These are phyloP conservation scores for Termitomyces eurrhizus DNA, from an alignment of 768 basidiomycete species.

Conservation along the genomic window DNA sequence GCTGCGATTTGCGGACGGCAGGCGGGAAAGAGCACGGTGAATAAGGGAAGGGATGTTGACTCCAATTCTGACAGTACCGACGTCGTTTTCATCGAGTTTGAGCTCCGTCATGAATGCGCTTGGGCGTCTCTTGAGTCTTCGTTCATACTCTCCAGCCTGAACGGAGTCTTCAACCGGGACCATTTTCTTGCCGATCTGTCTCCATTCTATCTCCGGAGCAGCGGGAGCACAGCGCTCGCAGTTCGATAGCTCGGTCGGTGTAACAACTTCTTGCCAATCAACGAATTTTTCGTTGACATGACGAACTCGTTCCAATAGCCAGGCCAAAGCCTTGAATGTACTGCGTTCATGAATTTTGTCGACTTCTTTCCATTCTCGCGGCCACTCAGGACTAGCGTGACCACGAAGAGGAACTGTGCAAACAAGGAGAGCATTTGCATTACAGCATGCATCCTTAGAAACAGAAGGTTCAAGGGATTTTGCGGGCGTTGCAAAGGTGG, in stretches of 20 bases:
- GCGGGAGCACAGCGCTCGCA: constrained; percentile 84
- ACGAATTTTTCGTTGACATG: constrained; percentile 63
- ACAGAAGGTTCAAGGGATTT: constrained; percentile 46
- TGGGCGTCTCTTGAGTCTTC: constrained; percentile 81
- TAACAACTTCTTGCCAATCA: constrained; percentile 60
- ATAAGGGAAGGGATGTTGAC: constrained; percentile 84
- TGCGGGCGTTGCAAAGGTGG: constrained; percentile 63
- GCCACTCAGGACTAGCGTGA: constrained; percentile 79
- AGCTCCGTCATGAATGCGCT: constrained; percentile 85
- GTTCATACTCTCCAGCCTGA: constrained; percentile 88
- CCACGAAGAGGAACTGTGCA: constrained; percentile 70
- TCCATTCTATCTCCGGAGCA: constrained; percentile 76
- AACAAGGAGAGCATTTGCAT: constrained; percentile 74
- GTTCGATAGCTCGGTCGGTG: constrained; percentile 40
- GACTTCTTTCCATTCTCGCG: constrained; percentile 72
- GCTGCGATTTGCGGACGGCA: constrained; percentile 56
- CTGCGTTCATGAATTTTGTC: constrained; percentile 84
- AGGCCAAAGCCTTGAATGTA: constrained; percentile 77
- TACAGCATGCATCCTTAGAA: constrained; percentile 60
- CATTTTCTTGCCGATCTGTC: constrained; percentile 53
- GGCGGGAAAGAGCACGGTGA: constrained; percentile 79
- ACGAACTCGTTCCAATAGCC: constrained; percentile 83
- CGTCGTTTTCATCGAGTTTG: constrained; percentile 54
- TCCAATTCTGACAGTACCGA: constrained; percentile 77
- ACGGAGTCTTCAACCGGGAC: constrained; percentile 77